Evolutionary conservation across 805 yeast species (phyloP).

Genomic region (Hanseniaspora jakobsenii): DNA sequence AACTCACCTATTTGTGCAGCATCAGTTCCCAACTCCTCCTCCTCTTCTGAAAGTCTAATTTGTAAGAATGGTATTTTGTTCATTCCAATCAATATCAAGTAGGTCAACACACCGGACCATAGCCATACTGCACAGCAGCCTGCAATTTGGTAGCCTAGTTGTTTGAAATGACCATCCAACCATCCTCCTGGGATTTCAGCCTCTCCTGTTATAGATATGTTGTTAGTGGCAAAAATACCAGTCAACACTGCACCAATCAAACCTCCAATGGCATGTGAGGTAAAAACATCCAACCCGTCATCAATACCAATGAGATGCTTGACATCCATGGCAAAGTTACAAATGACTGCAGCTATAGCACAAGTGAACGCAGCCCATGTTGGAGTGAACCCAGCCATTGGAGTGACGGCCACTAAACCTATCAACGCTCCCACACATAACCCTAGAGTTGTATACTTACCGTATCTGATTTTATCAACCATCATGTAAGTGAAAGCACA

Average conservation of each 20-base stretch:
- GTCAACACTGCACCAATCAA: constrained; percentile 71
- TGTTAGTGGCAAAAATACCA: constrained; percentile 86
- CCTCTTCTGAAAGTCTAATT: constrained; percentile 73
- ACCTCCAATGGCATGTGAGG: constrained; percentile 92
- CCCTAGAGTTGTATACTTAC: constrained; percentile 87
- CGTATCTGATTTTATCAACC: constrained; percentile 73
- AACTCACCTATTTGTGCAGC: constrained; percentile 83
- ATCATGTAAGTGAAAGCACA: constrained; percentile 94
- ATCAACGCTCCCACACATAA: constrained; percentile 88
- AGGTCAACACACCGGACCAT: constrained; percentile 68
- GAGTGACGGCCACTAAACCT: constrained; percentile 90
- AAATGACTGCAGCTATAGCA: constrained; percentile 66
- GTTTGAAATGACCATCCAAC: constrained; percentile 70
- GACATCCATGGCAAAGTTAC: constrained; percentile 77
- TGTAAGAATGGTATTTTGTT: constrained; percentile 70
- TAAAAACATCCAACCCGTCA: constrained; percentile 91
- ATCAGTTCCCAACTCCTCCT: constrained; percentile 82
- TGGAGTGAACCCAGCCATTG: constrained; percentile 94
- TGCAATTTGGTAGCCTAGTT: constrained; percentile 81
- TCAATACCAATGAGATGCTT: constrained; percentile 64
- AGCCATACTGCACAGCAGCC: constrained; percentile 56
- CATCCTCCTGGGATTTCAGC: constrained; percentile 70
- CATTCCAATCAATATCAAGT: constrained; percentile 51
- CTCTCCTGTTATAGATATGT: constrained; percentile 57
- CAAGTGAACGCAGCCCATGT: constrained; percentile 77